Conservation (phyloP, 2,329 filamentous ascomycete genomes). For the Colletotrichum eremochloae region DNA sequence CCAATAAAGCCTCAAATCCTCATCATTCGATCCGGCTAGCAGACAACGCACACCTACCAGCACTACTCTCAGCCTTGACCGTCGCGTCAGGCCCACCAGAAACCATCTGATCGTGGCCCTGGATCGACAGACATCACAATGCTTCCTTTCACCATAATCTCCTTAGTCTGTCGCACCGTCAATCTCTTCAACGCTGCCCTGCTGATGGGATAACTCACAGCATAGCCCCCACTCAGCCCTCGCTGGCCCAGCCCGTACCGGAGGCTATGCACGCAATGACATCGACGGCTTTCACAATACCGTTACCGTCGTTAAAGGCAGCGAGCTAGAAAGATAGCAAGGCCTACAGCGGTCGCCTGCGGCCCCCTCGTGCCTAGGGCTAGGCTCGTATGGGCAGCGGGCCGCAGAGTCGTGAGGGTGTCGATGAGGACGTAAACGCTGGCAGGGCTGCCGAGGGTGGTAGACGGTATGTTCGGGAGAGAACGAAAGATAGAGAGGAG, state of each 20-base stretch:
- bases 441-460: neutral
- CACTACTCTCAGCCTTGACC: constrained; percentile 42
- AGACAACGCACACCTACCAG: constrained; percentile 3
- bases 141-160: constrained; percentile 44
- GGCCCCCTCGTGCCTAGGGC: constrained; percentile 54
- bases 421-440: constrained; percentile 53
- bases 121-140: constrained; percentile 49
- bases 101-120: too few relatives aligned
- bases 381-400: constrained; percentile 53
- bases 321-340: constrained; percentile 43
- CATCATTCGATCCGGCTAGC: neutral
- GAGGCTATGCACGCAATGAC: too few relatives aligned
- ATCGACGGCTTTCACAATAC: too few relatives aligned
- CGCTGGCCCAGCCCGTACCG: too few relatives aligned
- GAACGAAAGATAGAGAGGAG: neutral
- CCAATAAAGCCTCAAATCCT: constrained; percentile 18
- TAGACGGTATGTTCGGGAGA: constrained; percentile 5
- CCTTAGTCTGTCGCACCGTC: constrained; percentile 49
- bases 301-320: too few relatives aligned
- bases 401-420: constrained; percentile 51
- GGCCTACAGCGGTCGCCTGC: constrained; percentile 54
- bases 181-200: constrained; percentile 56
- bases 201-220: constrained; percentile 53
- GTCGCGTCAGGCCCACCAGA: too few relatives aligned
- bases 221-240: constrained; percentile 45